Evolutionary conservation across 768 basidiomycete species (phyloP).

Genomic region (Suillus plorans): DNA sequence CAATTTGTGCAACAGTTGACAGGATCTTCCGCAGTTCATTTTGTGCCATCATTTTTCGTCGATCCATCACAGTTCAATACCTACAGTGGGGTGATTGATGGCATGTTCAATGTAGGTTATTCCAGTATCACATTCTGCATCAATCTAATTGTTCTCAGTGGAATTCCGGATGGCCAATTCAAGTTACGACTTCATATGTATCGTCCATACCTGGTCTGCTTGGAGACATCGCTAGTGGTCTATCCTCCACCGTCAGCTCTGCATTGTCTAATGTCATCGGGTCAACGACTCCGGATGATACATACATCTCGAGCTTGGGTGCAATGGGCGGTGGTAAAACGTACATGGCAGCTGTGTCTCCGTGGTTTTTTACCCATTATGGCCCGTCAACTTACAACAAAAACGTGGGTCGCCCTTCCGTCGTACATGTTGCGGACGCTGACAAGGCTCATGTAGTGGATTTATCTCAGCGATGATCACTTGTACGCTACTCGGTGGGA

Average conservation of each 20-base stretch:
- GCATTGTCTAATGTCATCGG: constrained; percentile 40
- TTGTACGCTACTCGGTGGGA: constrained; percentile 71
- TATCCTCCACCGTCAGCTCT: constrained; percentile 22
- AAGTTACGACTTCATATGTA: constrained; percentile 41
- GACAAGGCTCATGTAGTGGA: constrained; percentile 40
- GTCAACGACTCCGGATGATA: constrained; percentile 49
- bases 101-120: constrained; percentile 55
- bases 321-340: constrained; percentile 26
- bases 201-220: constrained; percentile 12
- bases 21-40: constrained; percentile 49
- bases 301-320: constrained; percentile 49
- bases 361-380: constrained; percentile 84
- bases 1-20: constrained; percentile 51
- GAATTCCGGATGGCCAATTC: constrained; percentile 79
- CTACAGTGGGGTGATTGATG: constrained; percentile 51
- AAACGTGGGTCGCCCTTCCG: constrained; percentile 48
- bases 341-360: constrained; percentile 59
- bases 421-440: constrained; percentile 4
- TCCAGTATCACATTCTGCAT: background rate
- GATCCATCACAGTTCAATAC: constrained; percentile 48
- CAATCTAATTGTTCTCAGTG: constrained; percentile 44
- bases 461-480: constrained; percentile 68
- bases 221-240: constrained; percentile 16
- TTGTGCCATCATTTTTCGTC: constrained; percentile 72
- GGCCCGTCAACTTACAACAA: constrained; percentile 66